These are phyloP conservation scores for Limtongozyma cylindracea DNA, from an alignment of 805 yeast genomes.

Conservation along the genomic window DNA sequence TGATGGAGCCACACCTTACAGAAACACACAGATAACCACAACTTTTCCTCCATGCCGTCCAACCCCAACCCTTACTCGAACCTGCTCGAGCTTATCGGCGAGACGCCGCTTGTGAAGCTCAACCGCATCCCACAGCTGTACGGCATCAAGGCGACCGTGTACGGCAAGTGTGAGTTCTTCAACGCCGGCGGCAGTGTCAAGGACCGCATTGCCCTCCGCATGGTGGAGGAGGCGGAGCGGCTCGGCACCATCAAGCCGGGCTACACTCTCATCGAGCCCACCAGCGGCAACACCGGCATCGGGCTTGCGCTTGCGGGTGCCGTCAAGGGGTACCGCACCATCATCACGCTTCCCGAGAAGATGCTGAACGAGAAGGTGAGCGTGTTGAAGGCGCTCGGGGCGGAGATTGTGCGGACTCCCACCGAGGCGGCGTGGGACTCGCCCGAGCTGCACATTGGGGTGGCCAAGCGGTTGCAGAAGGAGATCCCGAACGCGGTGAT, in stretches of 20 bases:
- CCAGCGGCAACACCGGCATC: slow-evolving; percentile 82
- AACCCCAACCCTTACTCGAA: slow-evolving; percentile 9
- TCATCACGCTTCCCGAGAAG: slow-evolving; percentile 74
- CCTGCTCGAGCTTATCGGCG: slow-evolving; percentile 57
- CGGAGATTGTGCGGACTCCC: slow-evolving; percentile 78
- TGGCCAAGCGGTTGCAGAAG: slow-evolving; percentile 52
- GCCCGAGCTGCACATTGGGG: slow-evolving; percentile 81
- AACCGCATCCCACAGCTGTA: slow-evolving; percentile 54
- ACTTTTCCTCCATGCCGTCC: not conserved
- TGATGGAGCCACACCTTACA: too few relatives aligned
- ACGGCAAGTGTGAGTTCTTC: slow-evolving; percentile 61
- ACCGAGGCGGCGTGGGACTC: slow-evolving; percentile 83
- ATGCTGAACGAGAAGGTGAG: slow-evolving; percentile 83
- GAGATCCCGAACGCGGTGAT: slow-evolving; percentile 73
- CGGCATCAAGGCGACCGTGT: slow-evolving; percentile 47
- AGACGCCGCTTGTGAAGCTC: slow-evolving; percentile 57
- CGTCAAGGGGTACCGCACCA: slow-evolving; percentile 65
- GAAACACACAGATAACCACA: too few relatives aligned
- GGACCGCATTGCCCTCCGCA: slow-evolving; percentile 68
- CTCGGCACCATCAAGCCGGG: slow-evolving; percentile 67
- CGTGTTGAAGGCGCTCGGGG: slow-evolving; percentile 72
- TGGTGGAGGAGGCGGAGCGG: slow-evolving; percentile 71
- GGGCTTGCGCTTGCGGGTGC: slow-evolving; percentile 78
- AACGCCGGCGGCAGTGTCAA: slow-evolving; percentile 82
- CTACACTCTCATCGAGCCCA: slow-evolving; percentile 66